Conservation (phyloP, 2,329 filamentous ascomycete species). For the Magnaporthiopsis incrustans region DNA sequence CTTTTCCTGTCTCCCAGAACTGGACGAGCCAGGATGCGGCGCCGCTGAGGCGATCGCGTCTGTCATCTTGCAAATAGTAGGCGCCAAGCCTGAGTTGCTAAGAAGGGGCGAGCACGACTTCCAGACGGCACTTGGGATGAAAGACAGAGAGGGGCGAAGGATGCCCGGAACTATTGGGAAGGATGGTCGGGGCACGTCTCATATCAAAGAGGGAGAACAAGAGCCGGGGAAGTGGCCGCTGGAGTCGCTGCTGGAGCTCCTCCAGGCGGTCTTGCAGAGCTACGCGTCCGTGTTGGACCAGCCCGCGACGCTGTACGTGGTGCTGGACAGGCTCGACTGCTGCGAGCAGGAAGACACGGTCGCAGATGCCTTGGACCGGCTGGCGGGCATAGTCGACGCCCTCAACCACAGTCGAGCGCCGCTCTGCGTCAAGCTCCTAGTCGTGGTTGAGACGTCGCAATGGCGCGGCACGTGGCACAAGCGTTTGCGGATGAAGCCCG, state of each 20-base stretch:
- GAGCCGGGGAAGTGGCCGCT: background rate
- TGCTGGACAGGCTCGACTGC: background rate
- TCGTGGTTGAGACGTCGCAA: background rate
- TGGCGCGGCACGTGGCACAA: background rate
- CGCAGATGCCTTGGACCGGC: background rate
- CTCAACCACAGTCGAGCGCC: background rate
- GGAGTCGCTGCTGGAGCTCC: background rate
- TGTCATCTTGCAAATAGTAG: background rate
- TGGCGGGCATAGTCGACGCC: background rate
- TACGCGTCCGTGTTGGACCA: background rate
- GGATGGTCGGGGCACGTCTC: too few species aligned
- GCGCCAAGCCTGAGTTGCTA: background rate
- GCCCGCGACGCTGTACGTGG: background rate
- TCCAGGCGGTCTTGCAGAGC: too few species aligned
- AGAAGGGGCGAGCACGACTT: background rate
- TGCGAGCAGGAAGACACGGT: background rate
- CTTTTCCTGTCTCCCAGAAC: background rate
- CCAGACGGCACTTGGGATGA: background rate
- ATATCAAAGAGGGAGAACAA: background rate
- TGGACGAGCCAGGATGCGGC: background rate
- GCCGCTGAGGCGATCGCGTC: background rate
- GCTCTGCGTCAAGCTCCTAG: background rate
- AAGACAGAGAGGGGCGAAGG: too few species aligned
- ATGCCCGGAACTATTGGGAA: too few species aligned
- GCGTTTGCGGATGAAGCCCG: too few species aligned